Evolutionary conservation across 306 rosid species (phyloP).

Genomic region (Crotalaria pallida): DNA sequence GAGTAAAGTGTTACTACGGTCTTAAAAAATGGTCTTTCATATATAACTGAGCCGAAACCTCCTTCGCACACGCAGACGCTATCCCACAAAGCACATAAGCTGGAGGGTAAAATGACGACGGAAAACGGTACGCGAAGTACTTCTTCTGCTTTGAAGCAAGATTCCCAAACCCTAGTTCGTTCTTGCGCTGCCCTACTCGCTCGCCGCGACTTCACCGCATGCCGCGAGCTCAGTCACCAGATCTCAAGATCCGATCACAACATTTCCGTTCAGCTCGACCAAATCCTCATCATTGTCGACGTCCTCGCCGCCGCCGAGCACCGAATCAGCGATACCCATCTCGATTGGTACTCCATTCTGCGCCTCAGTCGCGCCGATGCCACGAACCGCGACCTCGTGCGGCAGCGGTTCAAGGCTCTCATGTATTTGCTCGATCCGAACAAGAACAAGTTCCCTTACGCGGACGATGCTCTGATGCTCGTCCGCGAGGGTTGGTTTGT

Average conservation of each 20-base stretch:
- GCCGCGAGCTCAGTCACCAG: conserved; percentile 17
- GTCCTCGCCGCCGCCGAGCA: conserved; percentile 30
- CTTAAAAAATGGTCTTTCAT: too few species aligned
- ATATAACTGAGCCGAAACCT: too few species aligned
- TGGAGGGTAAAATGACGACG: background rate
- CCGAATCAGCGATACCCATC: background rate
- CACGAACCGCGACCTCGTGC: conserved; percentile 6
- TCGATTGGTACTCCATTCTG: conserved; percentile 48
- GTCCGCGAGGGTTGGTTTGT: conserved; percentile 48
- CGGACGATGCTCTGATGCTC: conserved; percentile 33
- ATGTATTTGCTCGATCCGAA: conserved; percentile 31
- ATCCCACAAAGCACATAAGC: too few species aligned
- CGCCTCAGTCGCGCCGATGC: conserved; percentile 28
- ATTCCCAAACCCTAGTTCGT: background rate
- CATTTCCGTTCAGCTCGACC: background rate
- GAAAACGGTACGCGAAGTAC: background rate
- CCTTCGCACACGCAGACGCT: too few species aligned
- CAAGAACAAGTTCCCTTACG: conserved; percentile 33
- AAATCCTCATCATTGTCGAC: conserved; percentile 38
- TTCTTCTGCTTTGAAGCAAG: conserved; percentile 13
- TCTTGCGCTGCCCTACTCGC: conserved; percentile 3
- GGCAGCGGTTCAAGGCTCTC: conserved; percentile 38
- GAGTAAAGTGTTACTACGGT: too few species aligned
- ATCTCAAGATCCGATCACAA: conserved; percentile 31
- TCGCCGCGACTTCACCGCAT: conserved; percentile 24